phyloP scores from a whole-genome alignment of 23 red algal species.

The Gracilaria gracilis region DNA sequence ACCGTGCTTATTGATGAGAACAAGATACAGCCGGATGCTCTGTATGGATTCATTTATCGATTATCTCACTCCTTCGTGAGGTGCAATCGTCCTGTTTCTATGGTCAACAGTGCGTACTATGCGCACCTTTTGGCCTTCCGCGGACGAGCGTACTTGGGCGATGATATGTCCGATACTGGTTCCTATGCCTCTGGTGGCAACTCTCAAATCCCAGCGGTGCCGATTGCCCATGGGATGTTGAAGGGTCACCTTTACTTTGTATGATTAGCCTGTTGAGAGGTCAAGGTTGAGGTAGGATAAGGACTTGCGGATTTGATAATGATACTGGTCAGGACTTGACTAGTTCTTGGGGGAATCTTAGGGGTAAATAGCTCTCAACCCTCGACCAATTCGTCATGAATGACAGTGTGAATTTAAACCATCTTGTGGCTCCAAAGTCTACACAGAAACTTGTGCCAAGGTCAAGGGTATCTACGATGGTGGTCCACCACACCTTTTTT shows the following conservation, averaged over 20 bases:
- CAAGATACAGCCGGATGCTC: constrained; percentile 31
- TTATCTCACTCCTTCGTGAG: constrained; percentile 55
- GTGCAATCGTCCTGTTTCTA: constrained; percentile 59
- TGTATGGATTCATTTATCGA: constrained; percentile 54
- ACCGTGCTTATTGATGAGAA: constrained; percentile 66
- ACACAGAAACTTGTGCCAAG: no score
- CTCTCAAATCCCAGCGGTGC: constrained; percentile 20
- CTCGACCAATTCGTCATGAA: no score
- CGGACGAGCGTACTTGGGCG: constrained; percentile 62
- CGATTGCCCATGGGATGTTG: constrained; percentile 7
- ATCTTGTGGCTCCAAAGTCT: no score
- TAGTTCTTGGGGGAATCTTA: no score
- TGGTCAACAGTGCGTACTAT: constrained; percentile 70
- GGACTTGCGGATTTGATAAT: background rate
- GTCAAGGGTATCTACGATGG: no score
- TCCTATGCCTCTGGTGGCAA: constrained; percentile 22
- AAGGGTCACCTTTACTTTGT: constrained; percentile 39
- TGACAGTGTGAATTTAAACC: no score
- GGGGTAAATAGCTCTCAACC: no score
- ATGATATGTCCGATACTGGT: constrained; percentile 54
- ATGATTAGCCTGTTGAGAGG: background rate
- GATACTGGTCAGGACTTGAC: no score
- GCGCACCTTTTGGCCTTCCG: constrained; percentile 65
- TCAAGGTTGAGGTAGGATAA: background rate
- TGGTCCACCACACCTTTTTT: no score